Percentiles rank a stretch among this genome's conserved stretches.
phyloP scores from a whole-genome alignment of 164 flowering plant genomes.

The Tinospora cordifolia region DNA sequence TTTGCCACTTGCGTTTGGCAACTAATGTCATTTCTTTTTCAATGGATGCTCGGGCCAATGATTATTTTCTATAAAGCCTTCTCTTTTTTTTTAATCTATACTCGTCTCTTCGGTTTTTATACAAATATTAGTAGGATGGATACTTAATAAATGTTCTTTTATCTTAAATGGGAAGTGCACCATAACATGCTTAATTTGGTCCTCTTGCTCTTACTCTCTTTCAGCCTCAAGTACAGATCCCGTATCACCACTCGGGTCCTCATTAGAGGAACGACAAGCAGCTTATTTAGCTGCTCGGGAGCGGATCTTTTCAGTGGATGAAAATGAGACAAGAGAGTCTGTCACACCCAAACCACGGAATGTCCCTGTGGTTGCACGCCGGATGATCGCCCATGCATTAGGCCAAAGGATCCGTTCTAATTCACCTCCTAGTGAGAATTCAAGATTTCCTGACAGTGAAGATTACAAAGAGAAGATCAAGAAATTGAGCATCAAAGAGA shows the following conservation, averaged over 20 bases:
- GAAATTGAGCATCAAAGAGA: conserved; percentile 15
- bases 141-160: background rate
- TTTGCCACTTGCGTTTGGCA: background rate
- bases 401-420: conserved; percentile 46
- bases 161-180: background rate
- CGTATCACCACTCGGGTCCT: conserved; percentile 21
- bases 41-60: too few relatives aligned
- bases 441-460: background rate
- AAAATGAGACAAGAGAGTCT: conserved; percentile 28
- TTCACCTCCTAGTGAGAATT: conserved; percentile 14
- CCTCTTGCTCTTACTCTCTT: conserved; percentile 8
- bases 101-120: too few relatives aligned
- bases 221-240: conserved; percentile 31
- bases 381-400: conserved; percentile 93
- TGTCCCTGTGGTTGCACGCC: conserved; percentile 76
- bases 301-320: conserved; percentile 58
- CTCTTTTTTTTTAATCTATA: background rate
- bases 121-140: background rate
- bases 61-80: too few relatives aligned
- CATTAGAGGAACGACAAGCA: conserved; percentile 69
- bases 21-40: background rate
- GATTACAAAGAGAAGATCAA: conserved; percentile 2
- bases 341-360: conserved; percentile 49
- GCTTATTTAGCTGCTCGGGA: conserved; percentile 85
- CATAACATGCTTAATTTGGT: background rate